These are phyloP conservation scores for Paxillus involutus DNA, from an alignment of 768 basidiomycete species.

Conservation along the genomic window DNA sequence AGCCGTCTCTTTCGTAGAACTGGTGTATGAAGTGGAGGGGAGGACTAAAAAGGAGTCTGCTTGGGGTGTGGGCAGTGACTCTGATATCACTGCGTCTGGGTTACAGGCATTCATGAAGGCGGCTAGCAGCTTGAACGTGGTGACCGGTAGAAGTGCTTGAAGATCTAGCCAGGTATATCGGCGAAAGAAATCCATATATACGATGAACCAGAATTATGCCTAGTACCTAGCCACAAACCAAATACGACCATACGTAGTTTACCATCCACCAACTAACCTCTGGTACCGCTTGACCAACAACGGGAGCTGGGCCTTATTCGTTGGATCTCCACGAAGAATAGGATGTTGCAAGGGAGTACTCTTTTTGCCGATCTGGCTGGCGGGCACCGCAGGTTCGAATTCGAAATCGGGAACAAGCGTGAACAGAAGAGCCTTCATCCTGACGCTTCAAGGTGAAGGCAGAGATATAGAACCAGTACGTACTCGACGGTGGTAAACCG, in stretches of 20 bases:
- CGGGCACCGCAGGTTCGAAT: slow-evolving; percentile 53
- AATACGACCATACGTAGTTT: too few species aligned
- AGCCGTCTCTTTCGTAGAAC: slow-evolving; percentile 93
- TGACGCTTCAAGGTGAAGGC: slow-evolving; percentile 3
- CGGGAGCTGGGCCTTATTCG: slow-evolving; percentile 45
- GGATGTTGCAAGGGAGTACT: slow-evolving; percentile 43
- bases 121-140: slow-evolving; percentile 51
- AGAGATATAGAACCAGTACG: slow-evolving; percentile 17
- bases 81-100: slow-evolving; percentile 90
- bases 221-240: too few species aligned
- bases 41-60: slow-evolving; percentile 49
- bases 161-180: too few species aligned
- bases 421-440: slow-evolving; percentile 47
- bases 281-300: slow-evolving; percentile 23
- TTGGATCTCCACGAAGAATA: slow-evolving; percentile 38
- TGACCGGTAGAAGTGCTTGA: neutral
- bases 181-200: too few species aligned
- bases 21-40: slow-evolving; percentile 63
- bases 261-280: too few species aligned
- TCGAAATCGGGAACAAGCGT: slow-evolving; percentile 50
- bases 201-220: too few species aligned
- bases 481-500: slow-evolving; percentile 63
- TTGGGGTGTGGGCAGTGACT: slow-evolving; percentile 92
- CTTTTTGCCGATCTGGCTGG: slow-evolving; percentile 34
- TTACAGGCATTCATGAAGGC: slow-evolving; percentile 87